Percentiles rank a stretch among this genome's conserved stretches.
Evolutionary conservation across 441 rosid species (phyloP).

Genomic region (Eruca vesicaria): DNA sequence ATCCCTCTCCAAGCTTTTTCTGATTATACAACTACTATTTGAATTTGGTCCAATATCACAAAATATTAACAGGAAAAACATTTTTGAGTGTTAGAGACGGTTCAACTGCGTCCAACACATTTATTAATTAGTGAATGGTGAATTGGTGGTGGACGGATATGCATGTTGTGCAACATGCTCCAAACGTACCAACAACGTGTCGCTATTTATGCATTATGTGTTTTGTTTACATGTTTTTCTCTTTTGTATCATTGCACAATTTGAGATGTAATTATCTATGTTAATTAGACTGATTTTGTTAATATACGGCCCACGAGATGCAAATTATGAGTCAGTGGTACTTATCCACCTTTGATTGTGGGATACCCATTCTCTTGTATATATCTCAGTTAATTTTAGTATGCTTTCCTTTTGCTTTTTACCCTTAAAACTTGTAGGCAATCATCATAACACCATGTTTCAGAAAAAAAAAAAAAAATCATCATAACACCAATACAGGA

Average conservation of each 20-base stretch:
- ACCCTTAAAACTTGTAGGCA: slow-evolving; percentile 16
- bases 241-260: neutral
- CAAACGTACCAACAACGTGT: slow-evolving; percentile 23
- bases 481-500: slow-evolving; percentile 17
- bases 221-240: neutral
- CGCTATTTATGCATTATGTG: slow-evolving; percentile 15
- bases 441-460: slow-evolving; percentile 26
- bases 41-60: too few species aligned
- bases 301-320: neutral
- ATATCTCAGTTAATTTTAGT: neutral
- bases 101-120: too few species aligned
- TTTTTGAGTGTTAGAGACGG: neutral
- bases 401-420: slow-evolving; percentile 16
- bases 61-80: neutral
- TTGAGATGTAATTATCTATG: neutral
- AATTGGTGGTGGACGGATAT: neutral
- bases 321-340: slow-evolving; percentile 22
- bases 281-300: neutral
- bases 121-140: too few species aligned
- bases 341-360: slow-evolving; percentile 29
- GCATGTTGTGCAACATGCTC: slow-evolving; percentile 11
- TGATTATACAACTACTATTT: neutral
- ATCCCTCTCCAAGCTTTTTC: neutral
- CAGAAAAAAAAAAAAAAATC: too few species aligned
- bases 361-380: slow-evolving; percentile 20